These are phyloP conservation scores for Sistotremastrum niveocremeum DNA, from an alignment of 768 basidiomycete species.

Conservation along the genomic window DNA sequence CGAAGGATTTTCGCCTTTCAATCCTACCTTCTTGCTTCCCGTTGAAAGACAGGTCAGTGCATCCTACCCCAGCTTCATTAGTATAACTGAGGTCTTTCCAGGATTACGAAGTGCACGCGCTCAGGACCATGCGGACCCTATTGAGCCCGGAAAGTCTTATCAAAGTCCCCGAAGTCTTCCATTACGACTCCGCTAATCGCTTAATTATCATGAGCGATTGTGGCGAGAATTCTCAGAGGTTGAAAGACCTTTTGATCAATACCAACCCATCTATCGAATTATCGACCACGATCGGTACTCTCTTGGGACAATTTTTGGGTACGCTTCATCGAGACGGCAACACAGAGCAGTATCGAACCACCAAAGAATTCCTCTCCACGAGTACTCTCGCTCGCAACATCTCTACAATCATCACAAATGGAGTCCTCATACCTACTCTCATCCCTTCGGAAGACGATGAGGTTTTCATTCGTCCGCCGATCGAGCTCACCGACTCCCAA, in stretches of 20 bases:
- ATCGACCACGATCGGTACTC: conserved; percentile 33
- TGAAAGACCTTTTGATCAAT: conserved; percentile 29
- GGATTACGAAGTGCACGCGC: conserved; percentile 33
- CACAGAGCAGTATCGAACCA: conserved; percentile 11
- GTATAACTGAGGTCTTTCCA: conserved; percentile 7
- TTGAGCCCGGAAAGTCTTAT: conserved; percentile 24
- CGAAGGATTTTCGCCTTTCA: conserved; percentile 25
- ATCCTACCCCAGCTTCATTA: not conserved
- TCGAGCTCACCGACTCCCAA: conserved; percentile 25
- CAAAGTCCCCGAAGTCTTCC: conserved; percentile 34
- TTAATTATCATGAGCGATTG: conserved; percentile 53
- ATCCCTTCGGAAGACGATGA: not conserved
- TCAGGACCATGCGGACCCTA: conserved; percentile 28
- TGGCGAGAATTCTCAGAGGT: conserved; percentile 24
- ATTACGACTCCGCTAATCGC: conserved; percentile 33
- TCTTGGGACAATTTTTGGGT: conserved; percentile 43
- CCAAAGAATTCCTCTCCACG: no score
- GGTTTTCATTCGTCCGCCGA: conserved; percentile 16
- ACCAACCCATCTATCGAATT: conserved; percentile 14
- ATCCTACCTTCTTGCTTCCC: conserved; percentile 17
- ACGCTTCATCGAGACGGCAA: conserved; percentile 36
- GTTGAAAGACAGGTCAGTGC: conserved; percentile 38
- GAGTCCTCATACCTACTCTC: no score
- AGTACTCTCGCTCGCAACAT: no score
- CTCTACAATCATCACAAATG: no score